phyloP scores from a whole-genome alignment of 805 yeast genomes.

The Myxozyma sirexii region DNA sequence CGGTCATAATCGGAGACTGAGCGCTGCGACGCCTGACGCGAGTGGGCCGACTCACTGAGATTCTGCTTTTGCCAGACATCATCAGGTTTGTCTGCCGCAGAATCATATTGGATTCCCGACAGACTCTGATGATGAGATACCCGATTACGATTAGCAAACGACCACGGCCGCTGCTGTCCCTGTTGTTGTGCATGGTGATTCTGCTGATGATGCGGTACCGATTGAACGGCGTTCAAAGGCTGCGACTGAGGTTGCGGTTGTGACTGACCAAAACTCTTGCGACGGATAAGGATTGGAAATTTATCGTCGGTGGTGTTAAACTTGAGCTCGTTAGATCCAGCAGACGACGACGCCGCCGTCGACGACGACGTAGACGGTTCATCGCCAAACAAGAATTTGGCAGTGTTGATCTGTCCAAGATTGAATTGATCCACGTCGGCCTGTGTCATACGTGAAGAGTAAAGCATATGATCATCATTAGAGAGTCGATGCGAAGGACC shows the following conservation, averaged over 20 bases:
- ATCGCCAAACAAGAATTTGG: slow-evolving; percentile 31
- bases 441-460: slow-evolving; percentile 11
- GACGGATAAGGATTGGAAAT: slow-evolving; percentile 42
- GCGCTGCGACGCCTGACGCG: slow-evolving; percentile 31
- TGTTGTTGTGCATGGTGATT: slow-evolving; percentile 5
- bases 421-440: slow-evolving; percentile 24
- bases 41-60: slow-evolving; percentile 16
- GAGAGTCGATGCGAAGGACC: slow-evolving; percentile 29
- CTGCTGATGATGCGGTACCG: slow-evolving; percentile 8
- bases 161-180: slow-evolving; percentile 13
- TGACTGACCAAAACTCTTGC: slow-evolving; percentile 35
- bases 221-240: slow-evolving; percentile 1
- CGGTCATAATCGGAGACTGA: slow-evolving; percentile 28
- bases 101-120: slow-evolving; percentile 21
- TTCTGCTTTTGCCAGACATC: slow-evolving; percentile 8
- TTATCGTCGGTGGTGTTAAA: slow-evolving; percentile 43
- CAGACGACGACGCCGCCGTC: slow-evolving; percentile 9
- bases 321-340: slow-evolving; percentile 24
- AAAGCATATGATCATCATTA: slow-evolving; percentile 27
- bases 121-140: slow-evolving; percentile 25
- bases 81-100: slow-evolving; percentile 24
- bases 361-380: slow-evolving; percentile 13
- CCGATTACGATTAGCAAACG: slow-evolving; percentile 24
- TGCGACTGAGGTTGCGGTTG: slow-evolving; percentile 9
- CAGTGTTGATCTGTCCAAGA: slow-evolving; percentile 27